Evolutionary conservation across 371 early-diverging fungal species (phyloP).

Genomic region (Actinomucor elegans): DNA sequence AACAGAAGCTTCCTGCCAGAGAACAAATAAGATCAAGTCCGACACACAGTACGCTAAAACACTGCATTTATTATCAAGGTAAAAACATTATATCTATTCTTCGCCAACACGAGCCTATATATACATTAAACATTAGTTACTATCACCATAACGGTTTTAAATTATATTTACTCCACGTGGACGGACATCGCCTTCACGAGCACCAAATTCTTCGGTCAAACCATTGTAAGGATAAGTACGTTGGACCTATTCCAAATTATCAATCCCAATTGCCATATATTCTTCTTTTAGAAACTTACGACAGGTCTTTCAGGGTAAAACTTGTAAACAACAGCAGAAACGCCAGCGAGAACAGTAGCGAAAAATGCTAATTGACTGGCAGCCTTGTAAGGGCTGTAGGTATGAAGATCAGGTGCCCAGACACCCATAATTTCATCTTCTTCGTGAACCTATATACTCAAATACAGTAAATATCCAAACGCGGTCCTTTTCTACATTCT

Average conservation of each 20-base stretch:
- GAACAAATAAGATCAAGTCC: not conserved
- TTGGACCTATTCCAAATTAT: constrained; percentile 24
- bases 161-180: constrained; percentile 43
- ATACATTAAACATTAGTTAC: not conserved
- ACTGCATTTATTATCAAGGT: not conserved
- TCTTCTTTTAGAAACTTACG: constrained; percentile 21
- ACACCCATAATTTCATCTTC: constrained; percentile 65
- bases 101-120: constrained; percentile 27
- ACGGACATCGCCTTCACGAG: constrained; percentile 46
- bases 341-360: constrained; percentile 36
- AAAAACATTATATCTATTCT: constrained; percentile 3
- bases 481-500: no score
- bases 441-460: constrained; percentile 52
- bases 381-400: constrained; percentile 56
- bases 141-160: not conserved
- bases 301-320: constrained; percentile 46
- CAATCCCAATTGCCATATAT: not conserved
- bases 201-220: constrained; percentile 46
- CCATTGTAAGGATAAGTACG: constrained; percentile 54
- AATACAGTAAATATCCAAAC: no score
- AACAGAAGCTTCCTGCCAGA: constrained; percentile 12
- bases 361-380: constrained; percentile 48
- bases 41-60: not conserved
- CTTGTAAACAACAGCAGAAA: constrained; percentile 50
- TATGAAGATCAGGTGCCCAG: constrained; percentile 64